These are phyloP conservation scores for Anthracocystis panici-leucophaei DNA, from an alignment of 1,284 basidiomycete genomes.

Conservation along the genomic window DNA sequence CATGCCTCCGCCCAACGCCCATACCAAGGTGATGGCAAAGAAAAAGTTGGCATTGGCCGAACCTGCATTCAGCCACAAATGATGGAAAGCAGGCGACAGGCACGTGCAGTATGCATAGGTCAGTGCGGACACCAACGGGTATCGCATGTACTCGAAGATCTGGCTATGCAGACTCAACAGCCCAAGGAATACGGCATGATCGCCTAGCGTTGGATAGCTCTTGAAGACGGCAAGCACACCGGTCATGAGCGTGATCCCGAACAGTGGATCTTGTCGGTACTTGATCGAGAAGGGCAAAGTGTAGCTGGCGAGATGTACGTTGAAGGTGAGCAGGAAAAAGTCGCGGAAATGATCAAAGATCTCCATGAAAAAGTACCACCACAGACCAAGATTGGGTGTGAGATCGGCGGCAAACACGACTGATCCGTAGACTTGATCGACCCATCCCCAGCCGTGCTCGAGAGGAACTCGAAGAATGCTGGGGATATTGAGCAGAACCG, in stretches of 20 bases:
- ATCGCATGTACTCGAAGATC: constrained; percentile 81
- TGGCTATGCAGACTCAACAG: constrained; percentile 87
- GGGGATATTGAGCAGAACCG: constrained; percentile 23
- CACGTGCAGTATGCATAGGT: constrained; percentile 86
- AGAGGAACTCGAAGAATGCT: constrained; percentile 66
- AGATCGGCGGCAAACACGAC: constrained; percentile 72
- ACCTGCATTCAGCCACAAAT: constrained; percentile 90
- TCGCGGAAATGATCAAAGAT: constrained; percentile 98
- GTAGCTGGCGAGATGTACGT: constrained; percentile 86
- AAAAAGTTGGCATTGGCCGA: constrained; percentile 99
- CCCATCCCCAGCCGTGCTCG: constrained; percentile 76
- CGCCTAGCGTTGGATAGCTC: constrained; percentile 89
- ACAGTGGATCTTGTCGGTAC: constrained; percentile 87
- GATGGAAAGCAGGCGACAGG: constrained; percentile 89
- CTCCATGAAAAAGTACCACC: constrained; percentile 99
- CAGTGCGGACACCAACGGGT: constrained; percentile 86
- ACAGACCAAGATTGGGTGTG: constrained; percentile 91
- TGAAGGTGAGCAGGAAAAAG: constrained; percentile 97
- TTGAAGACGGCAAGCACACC: constrained; percentile 89
- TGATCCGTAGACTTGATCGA: constrained; percentile 83
- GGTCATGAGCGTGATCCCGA: constrained; percentile 80
- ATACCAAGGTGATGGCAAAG: constrained; percentile 93
- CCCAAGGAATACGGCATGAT: constrained; percentile 85
- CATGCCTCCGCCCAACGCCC: constrained; percentile 87
- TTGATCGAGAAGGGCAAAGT: constrained; percentile 86